A percentile compares a stretch with the other conserved stretches of the same genome.
These are phyloP conservation scores for Rhizoclosmatium sp. DNA, from an alignment of 192 early-diverging fungal genomes.

Conservation along the genomic window DNA sequence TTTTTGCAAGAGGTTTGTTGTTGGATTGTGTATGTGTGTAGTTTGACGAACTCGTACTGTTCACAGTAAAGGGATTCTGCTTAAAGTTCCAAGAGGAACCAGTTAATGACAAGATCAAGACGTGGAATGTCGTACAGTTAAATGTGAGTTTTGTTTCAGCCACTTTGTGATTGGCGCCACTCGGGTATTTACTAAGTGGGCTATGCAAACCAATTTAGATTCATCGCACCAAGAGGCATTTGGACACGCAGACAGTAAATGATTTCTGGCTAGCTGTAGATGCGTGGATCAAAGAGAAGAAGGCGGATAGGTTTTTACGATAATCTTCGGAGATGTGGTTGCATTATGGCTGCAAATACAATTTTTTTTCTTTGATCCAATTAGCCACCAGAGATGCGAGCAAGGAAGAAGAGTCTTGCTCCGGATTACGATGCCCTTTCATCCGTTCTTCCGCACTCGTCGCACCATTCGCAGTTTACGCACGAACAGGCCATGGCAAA, in stretches of 20 bases:
- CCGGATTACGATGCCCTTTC: no score
- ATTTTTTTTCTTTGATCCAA: no score
- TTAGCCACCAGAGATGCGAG: no score
- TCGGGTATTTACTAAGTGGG: conserved; percentile 1
- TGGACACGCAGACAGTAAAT: conserved; percentile 57
- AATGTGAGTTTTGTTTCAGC: conserved; percentile 42
- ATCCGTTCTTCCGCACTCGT: no score
- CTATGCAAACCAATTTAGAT: conserved; percentile 44
- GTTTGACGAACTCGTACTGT: background rate
- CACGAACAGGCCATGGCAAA: no score
- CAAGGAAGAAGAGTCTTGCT: no score
- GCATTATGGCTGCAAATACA: no score
- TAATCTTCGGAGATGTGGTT: background rate
- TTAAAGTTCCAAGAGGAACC: conserved; percentile 63
- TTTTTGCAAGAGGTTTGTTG: conserved; percentile 72
- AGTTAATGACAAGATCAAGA: conserved; percentile 44
- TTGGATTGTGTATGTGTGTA: conserved; percentile 1
- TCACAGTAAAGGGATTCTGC: conserved; percentile 57
- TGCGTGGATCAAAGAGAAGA: conserved; percentile 42
- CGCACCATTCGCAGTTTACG: no score
- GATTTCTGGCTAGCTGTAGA: conserved; percentile 64
- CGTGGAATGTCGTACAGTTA: conserved; percentile 57
- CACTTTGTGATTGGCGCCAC: no score
- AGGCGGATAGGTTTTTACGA: conserved; percentile 33
- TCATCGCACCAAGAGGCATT: conserved; percentile 51